Evolutionary conservation across 129 eudicot species (phyloP).

Genomic region (Deinandra increscens): DNA sequence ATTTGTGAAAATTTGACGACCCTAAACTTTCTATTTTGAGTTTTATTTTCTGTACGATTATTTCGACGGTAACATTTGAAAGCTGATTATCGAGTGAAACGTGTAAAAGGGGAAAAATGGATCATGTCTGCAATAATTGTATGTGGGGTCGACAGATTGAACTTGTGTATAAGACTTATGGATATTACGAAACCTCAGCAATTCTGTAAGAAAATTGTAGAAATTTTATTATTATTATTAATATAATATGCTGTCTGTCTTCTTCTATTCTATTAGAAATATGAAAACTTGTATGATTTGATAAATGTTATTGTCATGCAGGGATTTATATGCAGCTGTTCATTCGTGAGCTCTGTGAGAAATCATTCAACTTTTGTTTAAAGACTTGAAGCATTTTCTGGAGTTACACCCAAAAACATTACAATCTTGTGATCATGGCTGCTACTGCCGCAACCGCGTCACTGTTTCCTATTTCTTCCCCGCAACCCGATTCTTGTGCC

Average conservation of each 20-base stretch:
- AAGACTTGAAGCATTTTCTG: not conserved
- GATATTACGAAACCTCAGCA: too few relatives aligned
- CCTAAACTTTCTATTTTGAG: not conserved
- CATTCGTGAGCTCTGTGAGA: constrained; percentile 9
- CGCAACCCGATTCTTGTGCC: constrained; percentile 48
- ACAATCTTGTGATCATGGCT: constrained; percentile 45
- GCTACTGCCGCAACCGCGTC: constrained; percentile 79
- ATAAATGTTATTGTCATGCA: constrained; percentile 16
- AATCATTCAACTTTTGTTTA: not conserved
- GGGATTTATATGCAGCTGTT: constrained; percentile 30
- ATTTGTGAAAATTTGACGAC: not conserved
- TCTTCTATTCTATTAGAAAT: too few relatives aligned
- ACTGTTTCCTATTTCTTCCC: constrained; percentile 54
- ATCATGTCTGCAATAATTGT: constrained; percentile 18
- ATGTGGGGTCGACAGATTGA: constrained; percentile 14
- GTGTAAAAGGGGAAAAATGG: constrained; percentile 27
- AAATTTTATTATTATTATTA: too few relatives aligned
- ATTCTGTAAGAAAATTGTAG: too few relatives aligned
- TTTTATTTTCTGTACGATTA: not conserved
- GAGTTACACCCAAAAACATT: not conserved
- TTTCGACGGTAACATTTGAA: constrained; percentile 8
- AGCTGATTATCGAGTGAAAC: constrained; percentile 22
- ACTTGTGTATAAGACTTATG: constrained; percentile 9
- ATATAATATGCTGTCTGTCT: too few relatives aligned
- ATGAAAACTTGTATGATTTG: not conserved